Conservation (phyloP, 805 yeast species). For the Blastobotrys attinorum region DNA sequence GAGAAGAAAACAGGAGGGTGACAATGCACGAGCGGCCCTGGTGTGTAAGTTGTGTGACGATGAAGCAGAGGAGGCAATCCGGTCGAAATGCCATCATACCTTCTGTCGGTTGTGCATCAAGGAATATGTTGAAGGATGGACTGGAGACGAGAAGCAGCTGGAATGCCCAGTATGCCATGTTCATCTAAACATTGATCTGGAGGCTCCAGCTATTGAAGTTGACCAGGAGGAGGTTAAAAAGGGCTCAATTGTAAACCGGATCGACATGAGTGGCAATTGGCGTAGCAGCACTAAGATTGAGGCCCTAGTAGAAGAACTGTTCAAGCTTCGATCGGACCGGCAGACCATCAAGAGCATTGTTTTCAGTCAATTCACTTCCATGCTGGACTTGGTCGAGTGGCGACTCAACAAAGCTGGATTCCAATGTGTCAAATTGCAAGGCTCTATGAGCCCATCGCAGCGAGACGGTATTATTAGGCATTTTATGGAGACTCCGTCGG, state of each 20-base stretch:
- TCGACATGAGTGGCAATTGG: constrained; percentile 80
- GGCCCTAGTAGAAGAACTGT: constrained; percentile 89
- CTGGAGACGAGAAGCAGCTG: constrained; percentile 49
- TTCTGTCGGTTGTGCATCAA: constrained; percentile 89
- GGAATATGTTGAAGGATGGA: constrained; percentile 75
- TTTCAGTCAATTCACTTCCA: constrained; percentile 93
- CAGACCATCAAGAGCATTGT: constrained; percentile 93
- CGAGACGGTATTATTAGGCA: constrained; percentile 85
- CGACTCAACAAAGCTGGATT: constrained; percentile 90
- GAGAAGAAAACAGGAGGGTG: constrained; percentile 47
- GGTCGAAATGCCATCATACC: constrained; percentile 86
- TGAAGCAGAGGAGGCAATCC: constrained; percentile 96
- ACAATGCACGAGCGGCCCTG: constrained; percentile 39
- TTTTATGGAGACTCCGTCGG: constrained; percentile 87
- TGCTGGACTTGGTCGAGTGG: constrained; percentile 96
- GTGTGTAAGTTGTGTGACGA: constrained; percentile 94
- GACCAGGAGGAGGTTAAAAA: constrained; percentile 48
- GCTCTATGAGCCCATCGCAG: constrained; percentile 94
- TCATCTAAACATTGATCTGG: constrained; percentile 80
- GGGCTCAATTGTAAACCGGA: constrained; percentile 72
- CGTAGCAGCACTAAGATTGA: constrained; percentile 93
- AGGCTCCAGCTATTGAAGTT: constrained; percentile 69
- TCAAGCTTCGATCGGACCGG: constrained; percentile 74
- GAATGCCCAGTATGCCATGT: constrained; percentile 97
- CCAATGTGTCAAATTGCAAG: constrained; percentile 87